phyloP scores from a whole-genome alignment of 78 protist species.

The Kipferlia bialata region DNA sequence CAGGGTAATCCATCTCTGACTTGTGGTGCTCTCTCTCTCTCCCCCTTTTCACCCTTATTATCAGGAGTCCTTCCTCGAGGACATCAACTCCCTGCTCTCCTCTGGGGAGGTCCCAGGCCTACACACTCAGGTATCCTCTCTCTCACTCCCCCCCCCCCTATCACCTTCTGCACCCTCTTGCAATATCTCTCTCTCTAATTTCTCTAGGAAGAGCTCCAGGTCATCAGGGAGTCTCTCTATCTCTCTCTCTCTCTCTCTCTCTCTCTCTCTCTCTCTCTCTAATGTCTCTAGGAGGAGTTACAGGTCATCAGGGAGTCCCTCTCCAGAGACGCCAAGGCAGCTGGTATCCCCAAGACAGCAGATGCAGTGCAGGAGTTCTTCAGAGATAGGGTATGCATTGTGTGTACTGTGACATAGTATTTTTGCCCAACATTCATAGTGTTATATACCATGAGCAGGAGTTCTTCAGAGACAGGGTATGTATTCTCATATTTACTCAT shows the following conservation, averaged over 20 bases:
- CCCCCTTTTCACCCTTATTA: too few species aligned
- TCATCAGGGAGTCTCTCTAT: not conserved
- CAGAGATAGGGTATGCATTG: too few species aligned
- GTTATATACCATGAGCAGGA: too few species aligned
- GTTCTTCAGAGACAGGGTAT: too few species aligned
- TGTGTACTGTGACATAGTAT: too few species aligned
- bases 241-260: not conserved
- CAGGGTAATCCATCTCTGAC: not conserved
- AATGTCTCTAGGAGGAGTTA: not conserved
- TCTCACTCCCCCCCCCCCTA: not conserved
- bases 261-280: not conserved
- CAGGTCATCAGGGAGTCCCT: not conserved
- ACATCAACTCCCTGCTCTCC: conserved; percentile 52
- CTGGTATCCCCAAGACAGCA: conserved; percentile 19
- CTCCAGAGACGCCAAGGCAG: not conserved
- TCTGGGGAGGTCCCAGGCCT: not conserved
- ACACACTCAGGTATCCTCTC: not conserved
- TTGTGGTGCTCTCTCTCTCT: too few species aligned
- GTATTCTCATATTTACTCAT: too few species aligned
- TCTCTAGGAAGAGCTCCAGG: not conserved
- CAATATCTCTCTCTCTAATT: not conserved
- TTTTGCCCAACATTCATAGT: too few species aligned
- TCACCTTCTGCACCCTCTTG: too few species aligned
- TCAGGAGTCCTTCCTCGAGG: conserved; percentile 59
- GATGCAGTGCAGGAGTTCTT: conserved; percentile 41